phyloP scores from a whole-genome alignment of 768 basidiomycete species.

The Coprinopsis strossmayeri region DNA sequence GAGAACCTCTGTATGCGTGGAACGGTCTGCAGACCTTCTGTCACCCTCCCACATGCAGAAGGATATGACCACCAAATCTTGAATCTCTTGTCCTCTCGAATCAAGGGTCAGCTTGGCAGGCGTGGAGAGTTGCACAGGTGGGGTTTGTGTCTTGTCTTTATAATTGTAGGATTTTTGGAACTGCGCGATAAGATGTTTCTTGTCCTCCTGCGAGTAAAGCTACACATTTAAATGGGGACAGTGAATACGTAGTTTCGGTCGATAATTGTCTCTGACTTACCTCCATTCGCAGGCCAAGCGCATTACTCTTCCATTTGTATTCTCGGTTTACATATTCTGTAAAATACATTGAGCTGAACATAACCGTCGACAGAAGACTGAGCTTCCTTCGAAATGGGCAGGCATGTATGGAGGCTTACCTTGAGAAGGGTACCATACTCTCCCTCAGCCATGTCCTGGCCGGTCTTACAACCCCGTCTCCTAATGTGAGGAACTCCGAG shows the following conservation, averaged over 20 bases:
- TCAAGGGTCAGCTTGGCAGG: constrained; percentile 28
- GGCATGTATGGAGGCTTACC: constrained; percentile 19
- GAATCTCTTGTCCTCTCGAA: constrained; percentile 26
- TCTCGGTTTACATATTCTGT: constrained; percentile 25
- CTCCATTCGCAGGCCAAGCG: constrained; percentile 27
- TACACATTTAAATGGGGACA: too few relatives aligned
- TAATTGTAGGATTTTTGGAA: constrained; percentile 25
- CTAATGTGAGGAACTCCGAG: constrained; percentile 32
- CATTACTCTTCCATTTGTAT: constrained; percentile 37
- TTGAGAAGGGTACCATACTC: constrained; percentile 32
- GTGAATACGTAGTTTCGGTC: too few relatives aligned
- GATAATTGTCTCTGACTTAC: constrained; percentile 18
- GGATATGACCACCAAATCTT: constrained; percentile 31
- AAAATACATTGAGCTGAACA: constrained; percentile 30
- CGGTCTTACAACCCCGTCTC: constrained; percentile 22
- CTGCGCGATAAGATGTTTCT: constrained; percentile 26
- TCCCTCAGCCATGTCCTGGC: constrained; percentile 32
- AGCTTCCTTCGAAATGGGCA: background rate
- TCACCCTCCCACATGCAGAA: constrained; percentile 38
- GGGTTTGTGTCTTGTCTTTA: constrained; percentile 15
- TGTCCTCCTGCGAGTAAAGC: constrained; percentile 30
- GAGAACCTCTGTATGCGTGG: too few relatives aligned
- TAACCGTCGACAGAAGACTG: background rate
- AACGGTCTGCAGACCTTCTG: too few relatives aligned
- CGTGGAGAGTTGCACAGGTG: constrained; percentile 13